A percentile compares a stretch with the other conserved stretches of the same genome.
Evolutionary conservation across 2,329 filamentous ascomycete species (phyloP).

Genomic region (Aureobasidium sp.): DNA sequence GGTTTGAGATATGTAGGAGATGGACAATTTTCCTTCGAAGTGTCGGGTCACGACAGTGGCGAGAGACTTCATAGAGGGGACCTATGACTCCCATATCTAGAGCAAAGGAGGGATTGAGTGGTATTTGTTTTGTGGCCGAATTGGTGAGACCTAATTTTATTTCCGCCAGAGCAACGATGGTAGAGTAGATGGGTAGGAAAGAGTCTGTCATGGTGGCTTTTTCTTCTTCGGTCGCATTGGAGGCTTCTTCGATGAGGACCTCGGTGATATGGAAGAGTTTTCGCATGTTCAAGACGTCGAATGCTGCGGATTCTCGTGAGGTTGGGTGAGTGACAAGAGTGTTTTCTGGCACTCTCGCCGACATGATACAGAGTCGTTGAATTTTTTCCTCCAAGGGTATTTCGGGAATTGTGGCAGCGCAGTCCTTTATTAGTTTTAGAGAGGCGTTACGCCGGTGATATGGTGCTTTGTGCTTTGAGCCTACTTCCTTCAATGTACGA

Average conservation of each 20-base stretch:
- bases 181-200: neutral
- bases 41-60: constrained; percentile 29
- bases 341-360: neutral
- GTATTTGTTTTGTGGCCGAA: neutral
- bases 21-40: constrained; percentile 29
- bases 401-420: neutral
- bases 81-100: constrained; percentile 33
- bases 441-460: neutral
- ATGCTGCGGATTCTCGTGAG: neutral
- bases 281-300: neutral
- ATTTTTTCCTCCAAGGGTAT: neutral
- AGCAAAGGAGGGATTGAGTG: constrained; percentile 24
- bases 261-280: neutral
- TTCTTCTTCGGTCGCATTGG: neutral
- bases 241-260: neutral
- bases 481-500: neutral
- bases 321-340: neutral
- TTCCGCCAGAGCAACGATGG: neutral
- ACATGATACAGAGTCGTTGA: neutral
- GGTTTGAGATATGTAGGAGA: constrained; percentile 22
- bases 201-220: neutral
- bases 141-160: neutral
- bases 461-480: neutral
- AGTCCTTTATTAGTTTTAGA: neutral
- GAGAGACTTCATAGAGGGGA: constrained; percentile 29